Conservation (phyloP, 768 basidiomycete species). For the Suillus discolor region DNA sequence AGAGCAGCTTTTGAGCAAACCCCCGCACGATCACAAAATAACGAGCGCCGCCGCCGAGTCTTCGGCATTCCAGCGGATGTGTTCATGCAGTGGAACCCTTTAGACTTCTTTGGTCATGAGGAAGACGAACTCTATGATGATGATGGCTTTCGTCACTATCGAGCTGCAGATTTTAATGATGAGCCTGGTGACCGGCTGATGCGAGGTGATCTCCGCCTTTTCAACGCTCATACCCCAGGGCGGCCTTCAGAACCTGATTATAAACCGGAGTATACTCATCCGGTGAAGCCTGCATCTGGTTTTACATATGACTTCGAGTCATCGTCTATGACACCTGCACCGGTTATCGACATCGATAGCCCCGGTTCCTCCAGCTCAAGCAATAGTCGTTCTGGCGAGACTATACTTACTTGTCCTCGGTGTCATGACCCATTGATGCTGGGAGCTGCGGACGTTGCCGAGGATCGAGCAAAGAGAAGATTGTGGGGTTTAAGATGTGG, state of each 20-base stretch:
- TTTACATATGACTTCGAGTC: conserved; percentile 70
- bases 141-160: conserved; percentile 20
- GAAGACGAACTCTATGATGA: conserved; percentile 20
- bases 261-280: conserved; percentile 65
- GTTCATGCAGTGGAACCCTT: conserved; percentile 32
- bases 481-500: conserved; percentile 79
- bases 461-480: conserved; percentile 47
- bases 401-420: conserved; percentile 64
- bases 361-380: conserved; percentile 26
- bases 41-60: conserved; percentile 11
- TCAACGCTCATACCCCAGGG: neutral
- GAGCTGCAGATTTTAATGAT: conserved; percentile 6
- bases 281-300: conserved; percentile 53
- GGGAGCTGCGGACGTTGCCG: conserved; percentile 47
- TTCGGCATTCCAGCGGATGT: conserved; percentile 31
- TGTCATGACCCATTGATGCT: conserved; percentile 69
- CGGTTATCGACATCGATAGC: conserved; percentile 47
- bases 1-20: conserved; percentile 23
- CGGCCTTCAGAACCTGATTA: conserved; percentile 45
- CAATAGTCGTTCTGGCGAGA: conserved; percentile 30
- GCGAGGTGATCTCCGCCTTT: conserved; percentile 5
- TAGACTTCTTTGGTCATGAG: conserved; percentile 19
- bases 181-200: neutral
- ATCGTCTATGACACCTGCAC: conserved; percentile 29
- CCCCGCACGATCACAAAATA: conserved; percentile 8